phyloP scores from a whole-genome alignment of 108 stramenopile species.

The Seminavis robusta region DNA sequence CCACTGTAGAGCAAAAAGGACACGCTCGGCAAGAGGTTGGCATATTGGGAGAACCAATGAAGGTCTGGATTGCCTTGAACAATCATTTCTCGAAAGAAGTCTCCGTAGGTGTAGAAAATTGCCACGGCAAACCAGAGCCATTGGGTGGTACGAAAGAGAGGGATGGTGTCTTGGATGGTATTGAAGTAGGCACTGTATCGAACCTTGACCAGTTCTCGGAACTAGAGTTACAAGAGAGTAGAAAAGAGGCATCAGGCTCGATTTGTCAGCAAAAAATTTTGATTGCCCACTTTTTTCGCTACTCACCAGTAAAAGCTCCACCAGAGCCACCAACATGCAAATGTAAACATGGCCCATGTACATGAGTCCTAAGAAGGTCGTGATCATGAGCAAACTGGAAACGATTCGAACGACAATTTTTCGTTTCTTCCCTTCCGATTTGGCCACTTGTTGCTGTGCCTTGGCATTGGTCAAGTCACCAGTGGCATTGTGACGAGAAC shows the following conservation, averaged over 20 bases:
- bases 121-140: slow-evolving; percentile 96
- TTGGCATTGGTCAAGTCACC: no score
- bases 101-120: slow-evolving; percentile 88
- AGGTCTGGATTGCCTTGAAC: slow-evolving; percentile 60
- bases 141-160: slow-evolving; percentile 95
- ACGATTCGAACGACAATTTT: no score
- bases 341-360: slow-evolving; percentile 81
- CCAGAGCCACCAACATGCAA: slow-evolving; percentile 65
- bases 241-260: no score
- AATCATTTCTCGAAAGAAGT: slow-evolving; percentile 65
- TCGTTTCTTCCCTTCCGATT: no score
- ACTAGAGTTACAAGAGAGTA: no score
- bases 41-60: slow-evolving; percentile 55
- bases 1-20: slow-evolving; percentile 80
- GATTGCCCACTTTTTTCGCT: no score
- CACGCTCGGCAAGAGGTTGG: slow-evolving; percentile 54
- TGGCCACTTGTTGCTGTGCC: no score
- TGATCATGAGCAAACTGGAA: no score
- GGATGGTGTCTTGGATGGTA: slow-evolving; percentile 81
- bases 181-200: slow-evolving; percentile 81
- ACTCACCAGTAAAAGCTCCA: slow-evolving; percentile 74
- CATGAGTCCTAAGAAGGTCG: no score
- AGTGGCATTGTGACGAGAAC: no score
- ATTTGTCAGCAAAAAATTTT: no score
- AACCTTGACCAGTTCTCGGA: slow-evolving; percentile 95